Conservation (phyloP, 768 basidiomycete genomes). For the Suillus decipiens region DNA sequence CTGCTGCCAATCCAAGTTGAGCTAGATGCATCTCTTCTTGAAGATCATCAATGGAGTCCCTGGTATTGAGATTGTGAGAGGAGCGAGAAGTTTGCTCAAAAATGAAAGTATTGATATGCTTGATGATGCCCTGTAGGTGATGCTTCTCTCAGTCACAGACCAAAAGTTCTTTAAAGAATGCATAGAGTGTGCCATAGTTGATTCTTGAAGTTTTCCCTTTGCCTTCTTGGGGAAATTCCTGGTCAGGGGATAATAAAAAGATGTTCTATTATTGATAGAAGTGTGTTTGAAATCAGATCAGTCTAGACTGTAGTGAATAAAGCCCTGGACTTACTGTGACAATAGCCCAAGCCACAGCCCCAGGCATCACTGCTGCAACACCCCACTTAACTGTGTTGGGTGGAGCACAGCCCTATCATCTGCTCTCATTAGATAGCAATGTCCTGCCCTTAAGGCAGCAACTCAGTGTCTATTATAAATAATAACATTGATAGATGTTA, state of each 20-base stretch:
- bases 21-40: neutral
- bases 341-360: constrained; percentile 6
- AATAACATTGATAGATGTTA: neutral
- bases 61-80: neutral
- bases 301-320: neutral
- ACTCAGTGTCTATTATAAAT: neutral
- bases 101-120: constrained; percentile 2
- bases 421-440: neutral
- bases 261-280: neutral
- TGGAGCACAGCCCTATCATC: neutral
- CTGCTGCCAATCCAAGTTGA: neutral
- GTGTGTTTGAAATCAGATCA: neutral
- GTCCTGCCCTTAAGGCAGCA: neutral
- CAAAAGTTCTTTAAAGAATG: constrained; percentile 1
- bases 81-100: neutral
- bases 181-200: neutral
- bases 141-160: neutral
- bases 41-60: neutral
- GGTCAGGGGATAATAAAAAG: constrained; percentile 7
- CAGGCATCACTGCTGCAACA: constrained; percentile 1
- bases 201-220: constrained; percentile 6
- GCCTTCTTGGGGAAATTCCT: constrained; percentile 1
- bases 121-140: neutral
- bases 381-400: neutral
- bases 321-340: constrained; percentile 1